phyloP scores from a whole-genome alignment of 1,284 basidiomycete genomes.

The Cryptococcus wingfieldii region DNA sequence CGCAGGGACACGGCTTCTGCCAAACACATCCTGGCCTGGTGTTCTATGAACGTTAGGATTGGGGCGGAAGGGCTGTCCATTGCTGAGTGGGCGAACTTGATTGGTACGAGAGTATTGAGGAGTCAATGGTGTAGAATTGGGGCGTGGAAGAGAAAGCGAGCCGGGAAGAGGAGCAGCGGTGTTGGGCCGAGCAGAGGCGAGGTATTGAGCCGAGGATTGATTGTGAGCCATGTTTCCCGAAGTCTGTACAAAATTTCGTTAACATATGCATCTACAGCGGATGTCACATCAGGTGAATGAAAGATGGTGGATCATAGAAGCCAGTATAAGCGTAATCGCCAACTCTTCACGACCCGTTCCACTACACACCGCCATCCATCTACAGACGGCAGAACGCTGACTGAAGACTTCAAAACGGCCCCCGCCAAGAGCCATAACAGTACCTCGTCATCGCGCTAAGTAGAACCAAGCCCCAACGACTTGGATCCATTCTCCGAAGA shows the following conservation, averaged over 20 bases:
- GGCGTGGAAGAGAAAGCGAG: neutral
- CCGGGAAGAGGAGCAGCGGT: neutral
- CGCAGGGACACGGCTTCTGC: neutral
- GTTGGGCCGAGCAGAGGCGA: neutral
- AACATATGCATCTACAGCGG: constrained; percentile 17
- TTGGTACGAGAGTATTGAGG: no score
- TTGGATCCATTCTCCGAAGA: constrained; percentile 8
- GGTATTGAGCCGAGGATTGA: constrained; percentile 7
- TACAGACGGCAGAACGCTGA: constrained; percentile 29
- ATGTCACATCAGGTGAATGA: neutral
- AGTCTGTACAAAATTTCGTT: constrained; percentile 4
- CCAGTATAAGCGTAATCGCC: constrained; percentile 41
- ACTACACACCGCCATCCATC: constrained; percentile 26
- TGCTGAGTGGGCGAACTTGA: no score
- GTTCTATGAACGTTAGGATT: neutral
- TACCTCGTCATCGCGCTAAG: constrained; percentile 23
- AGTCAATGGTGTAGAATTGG: neutral
- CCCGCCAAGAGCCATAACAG: constrained; percentile 19
- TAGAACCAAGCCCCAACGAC: neutral
- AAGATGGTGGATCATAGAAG: constrained; percentile 43
- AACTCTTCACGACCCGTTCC: constrained; percentile 17
- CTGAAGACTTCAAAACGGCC: constrained; percentile 15
- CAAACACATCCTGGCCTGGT: neutral
- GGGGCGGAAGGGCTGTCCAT: neutral
- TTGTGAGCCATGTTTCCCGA: constrained; percentile 23